Base-by-base conservation (phyloP, 495 filamentous ascomycete genomes). In the Lindgomyces ingoldianus region DNA sequence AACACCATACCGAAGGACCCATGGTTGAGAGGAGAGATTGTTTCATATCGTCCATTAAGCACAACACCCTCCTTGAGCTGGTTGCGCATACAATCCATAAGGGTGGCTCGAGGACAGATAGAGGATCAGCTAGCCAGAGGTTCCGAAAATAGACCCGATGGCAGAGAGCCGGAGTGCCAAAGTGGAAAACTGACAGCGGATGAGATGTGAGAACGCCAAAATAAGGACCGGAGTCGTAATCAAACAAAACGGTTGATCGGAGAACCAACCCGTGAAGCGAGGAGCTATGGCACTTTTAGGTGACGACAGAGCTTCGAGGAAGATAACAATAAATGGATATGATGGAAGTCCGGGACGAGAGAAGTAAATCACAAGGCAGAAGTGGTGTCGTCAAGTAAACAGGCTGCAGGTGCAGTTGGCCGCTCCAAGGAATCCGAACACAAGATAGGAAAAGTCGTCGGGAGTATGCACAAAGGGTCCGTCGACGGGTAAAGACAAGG, bases 1-100 rank as follows among this genome's bases (percentile, higher is more conserved):
- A 96, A 96, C 67, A 98, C 94, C 89, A 96, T 92, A 66, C 94
- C 94, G 73, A 97, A 98, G 24, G 94, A 98, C 70, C 94, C 94
- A 83, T 97, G 91, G 73, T 98, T 98, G 79, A 98, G 90, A 41
- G 93, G 92, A 70, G 91, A 89, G 72, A 96, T 80, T 42, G 91
- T 93, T 75, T 88, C 83, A 75, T 94, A 98, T 60, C 95, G 92
- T 67, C 69, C 74, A 62, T 73, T 73, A 39, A 78, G 73, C 46
- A 78, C 56, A 60, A 71, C 74, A 62, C 76, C 76, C 59, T 73
- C 65, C 29, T 64, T 50, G 47, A 78, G 75, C 48, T 72, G 64
- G 66, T 76, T 73, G 57, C 76, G 72, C 76, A 78, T 75, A 60
- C 76, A 78, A 47, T 77, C 76, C 76, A 78, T 78, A 54, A 54